A percentile compares a stretch with the other conserved stretches of the same genome.
Conservation (phyloP, 1,139 yeast species). For the Geotrichum restrictum region DNA sequence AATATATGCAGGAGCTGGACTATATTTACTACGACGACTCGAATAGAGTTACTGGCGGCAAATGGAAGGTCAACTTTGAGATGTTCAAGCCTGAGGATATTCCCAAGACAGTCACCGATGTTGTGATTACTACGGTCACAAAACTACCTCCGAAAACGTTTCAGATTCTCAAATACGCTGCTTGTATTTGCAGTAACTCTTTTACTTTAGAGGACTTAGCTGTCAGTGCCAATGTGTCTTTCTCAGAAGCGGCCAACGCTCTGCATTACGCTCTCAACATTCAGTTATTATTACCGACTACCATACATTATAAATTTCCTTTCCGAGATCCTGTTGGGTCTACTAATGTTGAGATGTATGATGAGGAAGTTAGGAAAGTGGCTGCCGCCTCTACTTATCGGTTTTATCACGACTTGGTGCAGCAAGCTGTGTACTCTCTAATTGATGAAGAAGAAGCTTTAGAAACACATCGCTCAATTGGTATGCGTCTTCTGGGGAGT, state of each 20-base stretch:
- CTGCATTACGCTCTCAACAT: conserved; percentile 41
- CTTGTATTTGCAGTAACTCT: conserved; percentile 45
- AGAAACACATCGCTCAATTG: conserved; percentile 44
- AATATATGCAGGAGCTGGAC: conserved; percentile 28
- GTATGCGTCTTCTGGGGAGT: conserved; percentile 41
- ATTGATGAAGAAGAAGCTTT: conserved; percentile 35
- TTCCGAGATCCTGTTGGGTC: conserved; percentile 42
- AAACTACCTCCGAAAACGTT: conserved; percentile 30
- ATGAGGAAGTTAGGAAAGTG: conserved; percentile 41
- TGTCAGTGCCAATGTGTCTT: conserved; percentile 42
- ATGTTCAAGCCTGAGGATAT: conserved; percentile 25
- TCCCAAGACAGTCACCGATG: conserved; percentile 30
- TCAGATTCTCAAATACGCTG: conserved; percentile 44
- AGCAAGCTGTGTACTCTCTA: conserved; percentile 39
- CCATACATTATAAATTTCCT: conserved; percentile 50
- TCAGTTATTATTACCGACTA: conserved; percentile 43
- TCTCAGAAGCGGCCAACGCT: conserved; percentile 35
- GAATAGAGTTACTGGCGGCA: conserved; percentile 27
- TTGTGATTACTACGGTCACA: conserved; percentile 29
- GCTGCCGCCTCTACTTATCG: conserved; percentile 41
- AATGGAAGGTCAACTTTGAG: conserved; percentile 34
- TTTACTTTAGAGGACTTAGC: conserved; percentile 47
- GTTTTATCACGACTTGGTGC: conserved; percentile 40
- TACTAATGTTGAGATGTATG: conserved; percentile 42
- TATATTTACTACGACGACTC: conserved; percentile 29